phyloP scores from a whole-genome alignment of 345 rosid species.

The Mangifera indica region DNA sequence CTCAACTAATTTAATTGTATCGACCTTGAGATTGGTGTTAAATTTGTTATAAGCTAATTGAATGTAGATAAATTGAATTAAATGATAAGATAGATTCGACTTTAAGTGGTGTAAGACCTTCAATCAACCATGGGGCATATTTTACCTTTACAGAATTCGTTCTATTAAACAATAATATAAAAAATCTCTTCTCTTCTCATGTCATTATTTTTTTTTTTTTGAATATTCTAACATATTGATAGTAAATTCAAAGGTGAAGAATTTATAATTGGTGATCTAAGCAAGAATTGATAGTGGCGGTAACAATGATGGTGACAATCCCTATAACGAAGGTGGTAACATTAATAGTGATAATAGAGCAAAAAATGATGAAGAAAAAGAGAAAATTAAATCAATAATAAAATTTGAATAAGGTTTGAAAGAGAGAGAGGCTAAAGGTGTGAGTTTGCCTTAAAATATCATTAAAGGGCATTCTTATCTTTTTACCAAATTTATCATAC shows the following conservation, averaged over 20 bases:
- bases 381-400: conserved; percentile 71
- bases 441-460: conserved; percentile 60
- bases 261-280: background rate
- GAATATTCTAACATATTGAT: background rate
- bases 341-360: conserved; percentile 37
- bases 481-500: too few species aligned
- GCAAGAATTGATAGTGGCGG: conserved; percentile 18
- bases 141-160: too few species aligned
- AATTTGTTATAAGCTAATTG: conserved; percentile 8
- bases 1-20: conserved; percentile 22
- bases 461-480: too few species aligned
- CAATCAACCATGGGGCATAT: too few species aligned
- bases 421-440: conserved; percentile 63
- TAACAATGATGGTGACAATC: conserved; percentile 22
- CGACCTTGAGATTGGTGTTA: conserved; percentile 2
- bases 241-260: background rate
- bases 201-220: too few species aligned
- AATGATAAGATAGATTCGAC: too few species aligned
- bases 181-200: too few species aligned
- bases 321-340: conserved; percentile 31
- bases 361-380: conserved; percentile 50
- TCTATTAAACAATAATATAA: too few species aligned
- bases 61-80: background rate
- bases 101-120: too few species aligned
- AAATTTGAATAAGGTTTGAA: conserved; percentile 65